These are phyloP conservation scores for Zizania palustris DNA, from an alignment of 202 grass and related monocot genomes.

Conservation along the genomic window DNA sequence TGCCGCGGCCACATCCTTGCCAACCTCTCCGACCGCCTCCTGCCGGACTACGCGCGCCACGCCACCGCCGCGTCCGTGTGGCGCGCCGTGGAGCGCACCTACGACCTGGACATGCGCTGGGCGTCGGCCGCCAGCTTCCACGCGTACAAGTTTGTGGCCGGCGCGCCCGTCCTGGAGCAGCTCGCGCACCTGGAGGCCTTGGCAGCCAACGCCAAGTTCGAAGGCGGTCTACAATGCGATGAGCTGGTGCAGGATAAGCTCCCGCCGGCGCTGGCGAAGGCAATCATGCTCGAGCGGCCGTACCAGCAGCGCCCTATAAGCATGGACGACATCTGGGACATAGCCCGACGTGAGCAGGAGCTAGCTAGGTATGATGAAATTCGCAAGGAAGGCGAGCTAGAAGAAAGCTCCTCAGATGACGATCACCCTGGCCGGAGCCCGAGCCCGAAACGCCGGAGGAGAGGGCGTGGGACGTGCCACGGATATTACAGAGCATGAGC, in stretches of 20 bases:
- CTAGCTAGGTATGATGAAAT: neutral
- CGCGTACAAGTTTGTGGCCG: neutral
- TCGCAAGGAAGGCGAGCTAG: neutral
- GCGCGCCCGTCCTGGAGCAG: constrained; percentile 34
- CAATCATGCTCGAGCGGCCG: neutral
- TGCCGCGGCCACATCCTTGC: constrained; percentile 62
- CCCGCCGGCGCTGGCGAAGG: neutral
- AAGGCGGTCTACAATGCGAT: neutral
- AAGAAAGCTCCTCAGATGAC: neutral
- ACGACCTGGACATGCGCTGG: neutral
- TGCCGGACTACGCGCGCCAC: constrained; percentile 39
- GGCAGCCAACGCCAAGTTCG: neutral
- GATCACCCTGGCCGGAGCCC: neutral
- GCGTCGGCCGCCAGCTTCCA: neutral
- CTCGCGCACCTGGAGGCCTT: constrained; percentile 25
- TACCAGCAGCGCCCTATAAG: neutral
- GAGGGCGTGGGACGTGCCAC: neutral
- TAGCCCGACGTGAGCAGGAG: neutral
- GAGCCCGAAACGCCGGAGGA: neutral
- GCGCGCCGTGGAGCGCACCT: constrained; percentile 39
- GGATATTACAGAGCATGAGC: neutral
- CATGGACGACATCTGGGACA: neutral
- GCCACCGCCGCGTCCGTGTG: constrained; percentile 31
- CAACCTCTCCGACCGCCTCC: constrained; percentile 49
- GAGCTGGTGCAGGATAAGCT: neutral